A percentile compares a stretch with the other conserved stretches of the same genome.
phyloP scores from a whole-genome alignment of 768 basidiomycete species.

The Lentinula lateritia region DNA sequence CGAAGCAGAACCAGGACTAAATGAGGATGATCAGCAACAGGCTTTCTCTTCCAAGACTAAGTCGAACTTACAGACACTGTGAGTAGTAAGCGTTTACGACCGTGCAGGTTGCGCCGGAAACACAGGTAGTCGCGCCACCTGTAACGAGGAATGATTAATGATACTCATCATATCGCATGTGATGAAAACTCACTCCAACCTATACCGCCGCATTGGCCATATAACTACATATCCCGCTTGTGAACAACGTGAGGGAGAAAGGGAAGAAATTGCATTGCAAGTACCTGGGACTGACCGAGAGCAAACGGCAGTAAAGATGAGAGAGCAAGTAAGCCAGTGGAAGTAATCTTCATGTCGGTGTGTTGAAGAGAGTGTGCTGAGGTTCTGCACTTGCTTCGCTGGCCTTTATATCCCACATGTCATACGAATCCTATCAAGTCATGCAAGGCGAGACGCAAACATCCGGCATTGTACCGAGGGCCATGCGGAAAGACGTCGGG shows the following conservation, averaged over 20 bases:
- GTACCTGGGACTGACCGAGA: slow-evolving; percentile 3
- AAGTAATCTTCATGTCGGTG: slow-evolving; percentile 4
- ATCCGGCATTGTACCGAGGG: slow-evolving; percentile 33
- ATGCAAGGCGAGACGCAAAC: slow-evolving; percentile 10
- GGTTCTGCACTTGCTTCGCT: neutral
- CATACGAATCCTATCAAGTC: neutral
- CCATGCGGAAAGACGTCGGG: slow-evolving; percentile 22
- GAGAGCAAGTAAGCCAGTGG: slow-evolving; percentile 4
- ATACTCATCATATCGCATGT: neutral
- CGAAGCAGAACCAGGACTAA: slow-evolving; percentile 5
- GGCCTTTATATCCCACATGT: neutral
- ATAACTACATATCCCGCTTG: neutral
- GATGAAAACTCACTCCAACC: slow-evolving; percentile 5
- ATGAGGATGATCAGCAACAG: neutral
- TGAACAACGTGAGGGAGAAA: neutral
- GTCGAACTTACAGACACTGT: neutral
- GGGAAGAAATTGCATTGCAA: neutral
- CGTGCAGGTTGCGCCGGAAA: slow-evolving; percentile 3
- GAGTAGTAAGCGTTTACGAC: slow-evolving; percentile 4
- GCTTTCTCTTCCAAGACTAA: neutral
- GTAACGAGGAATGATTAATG: neutral
- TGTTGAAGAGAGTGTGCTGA: neutral
- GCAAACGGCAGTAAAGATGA: slow-evolving; percentile 1
- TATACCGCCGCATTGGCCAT: slow-evolving; percentile 8
- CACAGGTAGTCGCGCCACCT: slow-evolving; percentile 9